Conservation (phyloP, 768 basidiomycete genomes). For the Lyophyllum decastes region DNA sequence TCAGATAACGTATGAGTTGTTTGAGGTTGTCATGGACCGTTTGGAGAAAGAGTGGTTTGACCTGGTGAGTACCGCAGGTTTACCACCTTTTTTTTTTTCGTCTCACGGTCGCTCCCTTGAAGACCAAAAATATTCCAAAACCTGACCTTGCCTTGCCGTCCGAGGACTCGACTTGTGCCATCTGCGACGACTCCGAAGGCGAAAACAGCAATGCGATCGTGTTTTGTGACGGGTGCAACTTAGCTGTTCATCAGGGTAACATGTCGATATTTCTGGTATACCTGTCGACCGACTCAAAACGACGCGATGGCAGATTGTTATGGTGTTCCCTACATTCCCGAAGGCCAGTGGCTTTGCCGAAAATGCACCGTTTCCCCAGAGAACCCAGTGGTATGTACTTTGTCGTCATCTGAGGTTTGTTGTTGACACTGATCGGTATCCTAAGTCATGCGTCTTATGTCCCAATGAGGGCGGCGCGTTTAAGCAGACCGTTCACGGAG, state of each 20-base stretch:
- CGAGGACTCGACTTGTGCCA: conserved; percentile 94
- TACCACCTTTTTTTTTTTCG: background rate
- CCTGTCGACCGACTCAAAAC: background rate
- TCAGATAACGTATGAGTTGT: conserved; percentile 77
- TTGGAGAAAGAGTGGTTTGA: conserved; percentile 99
- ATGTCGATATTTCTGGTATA: conserved; percentile 13
- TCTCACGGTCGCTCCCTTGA: background rate
- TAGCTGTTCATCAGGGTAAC: conserved; percentile 99
- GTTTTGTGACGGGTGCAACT: conserved; percentile 98
- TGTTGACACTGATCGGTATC: background rate
- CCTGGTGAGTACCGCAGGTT: conserved; percentile 55
- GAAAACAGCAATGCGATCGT: conserved; percentile 99
- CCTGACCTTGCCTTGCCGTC: conserved; percentile 84
- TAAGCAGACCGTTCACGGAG: conserved; percentile 90
- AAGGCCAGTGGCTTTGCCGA: conserved; percentile 98
- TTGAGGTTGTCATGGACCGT: conserved; percentile 97
- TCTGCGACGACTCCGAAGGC: conserved; percentile 98
- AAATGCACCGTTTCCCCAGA: conserved; percentile 99
- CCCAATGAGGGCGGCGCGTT: conserved; percentile 98
- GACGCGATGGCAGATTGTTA: conserved; percentile 75
- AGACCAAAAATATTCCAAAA: conserved; percentile 95
- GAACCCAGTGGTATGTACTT: conserved; percentile 81
- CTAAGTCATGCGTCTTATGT: conserved; percentile 89
- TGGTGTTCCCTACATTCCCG: conserved; percentile 98
- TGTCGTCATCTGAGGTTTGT: background rate